These are phyloP conservation scores for Anisogramma anomala DNA, from an alignment of 2,329 filamentous ascomycete genomes.

Conservation along the genomic window DNA sequence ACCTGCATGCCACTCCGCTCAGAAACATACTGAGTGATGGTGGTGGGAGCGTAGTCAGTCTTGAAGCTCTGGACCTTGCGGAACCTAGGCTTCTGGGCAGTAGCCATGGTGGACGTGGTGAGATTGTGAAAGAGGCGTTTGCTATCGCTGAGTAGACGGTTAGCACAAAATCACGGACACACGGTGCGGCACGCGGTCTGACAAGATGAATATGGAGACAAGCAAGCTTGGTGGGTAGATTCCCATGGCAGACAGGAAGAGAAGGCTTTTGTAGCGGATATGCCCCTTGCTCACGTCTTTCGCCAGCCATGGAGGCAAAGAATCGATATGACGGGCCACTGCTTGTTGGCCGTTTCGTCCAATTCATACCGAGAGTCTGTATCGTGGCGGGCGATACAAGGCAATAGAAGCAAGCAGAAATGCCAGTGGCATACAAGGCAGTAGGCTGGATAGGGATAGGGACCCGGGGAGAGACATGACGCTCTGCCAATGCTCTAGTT, in stretches of 20 bases:
- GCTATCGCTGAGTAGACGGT: conserved; percentile 16
- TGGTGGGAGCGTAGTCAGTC: conserved; percentile 78
- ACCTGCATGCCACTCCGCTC: conserved; percentile 89
- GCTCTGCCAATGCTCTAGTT: conserved; percentile 1
- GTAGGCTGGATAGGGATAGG: background rate
- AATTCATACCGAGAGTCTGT: conserved; percentile 3
- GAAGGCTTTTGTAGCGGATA: too few relatives aligned
- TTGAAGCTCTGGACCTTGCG: conserved; percentile 76
- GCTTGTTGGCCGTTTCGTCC: background rate
- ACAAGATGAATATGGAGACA: background rate
- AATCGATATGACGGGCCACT: background rate
- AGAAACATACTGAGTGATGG: conserved; percentile 92
- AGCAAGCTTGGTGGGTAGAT: background rate
- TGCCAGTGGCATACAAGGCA: background rate
- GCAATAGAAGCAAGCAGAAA: conserved; percentile 6
- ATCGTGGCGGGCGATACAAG: background rate
- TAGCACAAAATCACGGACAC: conserved; percentile 10
- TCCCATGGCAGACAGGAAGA: too few relatives aligned
- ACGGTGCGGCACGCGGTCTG: background rate
- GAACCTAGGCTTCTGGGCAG: conserved; percentile 50
- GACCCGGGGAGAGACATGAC: conserved; percentile 1
- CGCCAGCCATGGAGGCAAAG: background rate
- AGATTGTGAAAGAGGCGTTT: conserved; percentile 15
- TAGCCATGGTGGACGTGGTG: conserved; percentile 39
- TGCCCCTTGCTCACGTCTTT: background rate